Percentiles rank a stretch among this genome's conserved stretches.
phyloP scores from a whole-genome alignment of 352 stramenopile genomes.

The Phytophthora idaei region DNA sequence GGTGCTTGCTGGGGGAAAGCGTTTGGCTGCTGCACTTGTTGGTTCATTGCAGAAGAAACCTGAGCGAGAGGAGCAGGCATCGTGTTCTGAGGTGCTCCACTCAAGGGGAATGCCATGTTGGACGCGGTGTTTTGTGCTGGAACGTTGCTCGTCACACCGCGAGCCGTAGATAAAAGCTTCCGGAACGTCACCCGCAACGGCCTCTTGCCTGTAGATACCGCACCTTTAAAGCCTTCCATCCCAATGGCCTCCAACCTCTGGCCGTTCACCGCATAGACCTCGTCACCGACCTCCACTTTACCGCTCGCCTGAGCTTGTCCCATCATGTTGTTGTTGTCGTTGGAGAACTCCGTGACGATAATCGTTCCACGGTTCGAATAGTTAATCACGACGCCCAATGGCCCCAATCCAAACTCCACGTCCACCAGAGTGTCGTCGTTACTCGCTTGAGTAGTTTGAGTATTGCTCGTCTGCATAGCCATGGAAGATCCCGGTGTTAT shows the following conservation, averaged over 20 bases:
- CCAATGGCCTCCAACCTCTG: constrained; percentile 66
- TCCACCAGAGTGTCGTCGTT: constrained; percentile 51
- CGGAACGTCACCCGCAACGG: constrained; percentile 79
- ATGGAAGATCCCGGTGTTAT: constrained; percentile 14
- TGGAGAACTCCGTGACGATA: constrained; percentile 83
- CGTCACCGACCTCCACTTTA: constrained; percentile 73
- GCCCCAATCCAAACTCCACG: constrained; percentile 73
- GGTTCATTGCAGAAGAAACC: constrained; percentile 23
- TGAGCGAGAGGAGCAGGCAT: constrained; percentile 7
- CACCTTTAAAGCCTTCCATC: constrained; percentile 84
- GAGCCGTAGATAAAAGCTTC: constrained; percentile 24
- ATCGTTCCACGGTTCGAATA: constrained; percentile 75
- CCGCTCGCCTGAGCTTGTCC: constrained; percentile 77
- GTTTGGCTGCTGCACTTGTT: constrained; percentile 25
- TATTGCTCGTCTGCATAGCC: constrained; percentile 10
- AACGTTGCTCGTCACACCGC: constrained; percentile 1
- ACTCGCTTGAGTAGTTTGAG: constrained; percentile 17
- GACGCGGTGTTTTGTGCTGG: constrained; percentile 7
- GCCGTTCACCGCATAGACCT: constrained; percentile 82
- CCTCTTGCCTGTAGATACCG: constrained; percentile 61
- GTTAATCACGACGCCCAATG: constrained; percentile 86
- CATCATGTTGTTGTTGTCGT: constrained; percentile 66
- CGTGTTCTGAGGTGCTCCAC: constrained; percentile 10
- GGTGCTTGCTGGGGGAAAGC: constrained; percentile 24
- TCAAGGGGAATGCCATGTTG: constrained; percentile 16